Conservation (phyloP, 2,329 filamentous ascomycete genomes). For the Dactylellina cionopaga region DNA sequence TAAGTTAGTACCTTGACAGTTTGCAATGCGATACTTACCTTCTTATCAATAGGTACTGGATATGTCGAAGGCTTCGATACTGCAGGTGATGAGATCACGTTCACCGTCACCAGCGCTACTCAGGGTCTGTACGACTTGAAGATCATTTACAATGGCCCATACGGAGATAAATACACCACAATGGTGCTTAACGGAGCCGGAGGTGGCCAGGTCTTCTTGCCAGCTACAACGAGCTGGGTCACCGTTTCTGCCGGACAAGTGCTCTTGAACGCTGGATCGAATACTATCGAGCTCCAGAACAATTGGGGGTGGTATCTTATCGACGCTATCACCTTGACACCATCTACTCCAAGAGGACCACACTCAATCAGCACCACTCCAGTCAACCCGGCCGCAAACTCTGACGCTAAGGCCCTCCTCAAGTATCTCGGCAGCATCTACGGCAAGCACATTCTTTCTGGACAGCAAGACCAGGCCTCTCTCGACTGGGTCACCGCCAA, state of each 20-base stretch:
- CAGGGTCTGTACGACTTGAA: conserved; percentile 63
- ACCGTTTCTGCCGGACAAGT: conserved; percentile 63
- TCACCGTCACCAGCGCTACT: conserved; percentile 60
- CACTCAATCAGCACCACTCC: conserved; percentile 61
- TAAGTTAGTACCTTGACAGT: background rate
- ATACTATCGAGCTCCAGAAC: conserved; percentile 64
- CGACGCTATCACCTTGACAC: conserved; percentile 62
- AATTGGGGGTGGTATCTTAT: conserved; percentile 67
- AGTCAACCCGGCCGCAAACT: conserved; percentile 57
- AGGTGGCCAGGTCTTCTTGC: conserved; percentile 62
- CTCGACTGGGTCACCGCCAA: conserved; percentile 63
- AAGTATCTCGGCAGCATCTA: conserved; percentile 63
- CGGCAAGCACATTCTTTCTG: conserved; percentile 64
- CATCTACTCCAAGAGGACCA: conserved; percentile 59
- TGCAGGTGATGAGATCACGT: conserved; percentile 65
- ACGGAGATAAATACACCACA: conserved; percentile 64
- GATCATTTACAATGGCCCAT: conserved; percentile 63
- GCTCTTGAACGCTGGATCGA: conserved; percentile 62
- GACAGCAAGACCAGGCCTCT: conserved; percentile 64
- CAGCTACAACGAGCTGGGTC: conserved; percentile 61
- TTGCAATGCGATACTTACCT: background rate
- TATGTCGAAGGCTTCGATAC: conserved; percentile 65
- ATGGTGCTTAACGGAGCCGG: conserved; percentile 63
- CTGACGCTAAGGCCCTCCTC: conserved; percentile 60
- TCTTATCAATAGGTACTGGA: conserved; percentile 60